Evolutionary conservation across 352 stramenopile genomes (phyloP).

Genomic region (Halophytophthora batemanensis): DNA sequence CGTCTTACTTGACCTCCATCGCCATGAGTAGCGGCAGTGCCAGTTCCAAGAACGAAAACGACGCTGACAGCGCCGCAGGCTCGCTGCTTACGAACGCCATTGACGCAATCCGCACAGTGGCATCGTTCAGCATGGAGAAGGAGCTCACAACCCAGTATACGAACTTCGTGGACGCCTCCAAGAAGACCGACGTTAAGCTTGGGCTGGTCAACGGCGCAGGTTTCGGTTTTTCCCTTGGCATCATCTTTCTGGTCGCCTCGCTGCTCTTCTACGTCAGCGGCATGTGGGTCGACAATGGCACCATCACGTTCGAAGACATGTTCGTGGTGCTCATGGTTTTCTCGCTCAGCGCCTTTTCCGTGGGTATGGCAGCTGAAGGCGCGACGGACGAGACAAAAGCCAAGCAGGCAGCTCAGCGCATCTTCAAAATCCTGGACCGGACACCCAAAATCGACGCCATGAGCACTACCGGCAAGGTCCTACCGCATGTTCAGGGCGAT

Average conservation of each 20-base stretch:
- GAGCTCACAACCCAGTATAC: conserved; percentile 31
- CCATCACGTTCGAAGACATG: conserved; percentile 68
- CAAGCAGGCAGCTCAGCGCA: conserved; percentile 15
- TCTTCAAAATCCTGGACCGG: conserved; percentile 56
- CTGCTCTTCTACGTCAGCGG: conserved; percentile 77
- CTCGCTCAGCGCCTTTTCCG: conserved; percentile 24
- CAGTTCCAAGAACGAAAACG: conserved; percentile 44
- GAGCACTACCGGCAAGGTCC: conserved; percentile 29
- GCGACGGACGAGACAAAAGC: conserved; percentile 26
- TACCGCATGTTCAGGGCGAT: conserved; percentile 17
- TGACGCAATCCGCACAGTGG: conserved; percentile 49
- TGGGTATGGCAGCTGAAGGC: conserved; percentile 24
- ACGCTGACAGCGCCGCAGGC: conserved; percentile 42
- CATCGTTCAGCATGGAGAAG: conserved; percentile 55
- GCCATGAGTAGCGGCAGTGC: conserved; percentile 29
- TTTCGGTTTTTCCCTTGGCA: conserved; percentile 65
- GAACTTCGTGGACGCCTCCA: conserved; percentile 30
- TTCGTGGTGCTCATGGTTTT: conserved; percentile 54
- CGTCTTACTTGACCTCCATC: conserved; percentile 23
- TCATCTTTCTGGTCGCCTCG: conserved; percentile 61
- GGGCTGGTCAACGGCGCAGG: conserved; percentile 53
- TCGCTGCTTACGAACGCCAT: conserved; percentile 43
- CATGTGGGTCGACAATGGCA: conserved; percentile 43
- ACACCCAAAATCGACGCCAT: conserved; percentile 25
- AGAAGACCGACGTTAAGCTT: conserved; percentile 34